Conservation (phyloP, 2,329 filamentous ascomycete genomes). For the Myriosclerotinia curreyana region DNA sequence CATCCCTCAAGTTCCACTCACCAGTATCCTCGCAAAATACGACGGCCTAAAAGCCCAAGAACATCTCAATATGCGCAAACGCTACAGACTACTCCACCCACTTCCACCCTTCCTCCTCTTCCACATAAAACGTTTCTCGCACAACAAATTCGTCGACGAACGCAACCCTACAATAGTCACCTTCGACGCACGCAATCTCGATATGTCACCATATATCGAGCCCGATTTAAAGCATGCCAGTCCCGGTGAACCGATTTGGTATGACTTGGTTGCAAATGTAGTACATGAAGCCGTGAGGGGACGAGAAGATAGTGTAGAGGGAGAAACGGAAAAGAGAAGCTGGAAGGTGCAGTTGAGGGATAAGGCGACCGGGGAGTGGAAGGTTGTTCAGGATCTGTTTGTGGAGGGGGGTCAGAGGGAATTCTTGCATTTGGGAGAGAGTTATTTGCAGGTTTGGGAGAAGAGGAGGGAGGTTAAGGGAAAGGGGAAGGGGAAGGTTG, state of each 20-base stretch:
- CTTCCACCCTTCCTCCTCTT: constrained; percentile 88
- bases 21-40: constrained; percentile 84
- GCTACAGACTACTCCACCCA: constrained; percentile 86
- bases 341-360: constrained; percentile 93
- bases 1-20: constrained; percentile 86
- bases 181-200: constrained; percentile 80
- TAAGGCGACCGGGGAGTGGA: constrained; percentile 74
- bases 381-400: constrained; percentile 92
- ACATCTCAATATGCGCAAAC: constrained; percentile 79
- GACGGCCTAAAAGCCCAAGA: constrained; percentile 86
- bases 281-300: constrained; percentile 79
- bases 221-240: constrained; percentile 71
- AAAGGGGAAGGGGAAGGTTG: constrained; percentile 23
- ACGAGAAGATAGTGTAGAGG: constrained; percentile 78
- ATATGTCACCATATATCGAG: constrained; percentile 88
- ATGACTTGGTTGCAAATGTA: constrained; percentile 94
- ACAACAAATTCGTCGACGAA: constrained; percentile 94
- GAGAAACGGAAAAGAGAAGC: constrained; percentile 82
- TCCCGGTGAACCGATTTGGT: constrained; percentile 80
- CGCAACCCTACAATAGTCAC: constrained; percentile 98
- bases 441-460: constrained; percentile 97
- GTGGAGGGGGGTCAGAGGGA: constrained; percentile 88
- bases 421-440: constrained; percentile 87
- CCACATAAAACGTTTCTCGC: constrained; percentile 94
- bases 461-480: constrained; percentile 56